These are phyloP conservation scores for Mycena polygramma DNA, from an alignment of 768 basidiomycete species.

Conservation along the genomic window DNA sequence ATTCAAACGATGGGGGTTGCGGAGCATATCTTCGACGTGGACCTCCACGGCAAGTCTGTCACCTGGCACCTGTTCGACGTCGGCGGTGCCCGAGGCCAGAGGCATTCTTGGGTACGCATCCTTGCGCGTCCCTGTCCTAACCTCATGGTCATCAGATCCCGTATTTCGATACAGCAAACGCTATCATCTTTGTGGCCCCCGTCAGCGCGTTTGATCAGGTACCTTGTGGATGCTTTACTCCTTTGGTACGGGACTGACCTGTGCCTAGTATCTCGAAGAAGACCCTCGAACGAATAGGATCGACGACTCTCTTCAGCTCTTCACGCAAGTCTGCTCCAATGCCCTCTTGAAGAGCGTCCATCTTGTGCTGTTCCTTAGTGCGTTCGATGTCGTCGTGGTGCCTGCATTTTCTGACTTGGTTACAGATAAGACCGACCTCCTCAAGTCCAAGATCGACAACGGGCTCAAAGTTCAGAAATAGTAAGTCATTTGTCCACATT, in stretches of 20 bases:
- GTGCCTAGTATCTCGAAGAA: slow-evolving; percentile 84
- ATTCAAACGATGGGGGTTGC: slow-evolving; percentile 92
- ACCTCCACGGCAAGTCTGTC: slow-evolving; percentile 81
- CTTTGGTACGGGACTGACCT: slow-evolving; percentile 25
- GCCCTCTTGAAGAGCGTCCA: slow-evolving; percentile 79
- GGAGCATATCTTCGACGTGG: slow-evolving; percentile 87
- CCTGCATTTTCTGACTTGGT: slow-evolving; percentile 24
- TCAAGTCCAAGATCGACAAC: slow-evolving; percentile 76
- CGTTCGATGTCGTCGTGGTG: slow-evolving; percentile 40
- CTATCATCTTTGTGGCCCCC: slow-evolving; percentile 85
- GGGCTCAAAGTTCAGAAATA: slow-evolving; percentile 85
- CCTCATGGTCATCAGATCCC: slow-evolving; percentile 50
- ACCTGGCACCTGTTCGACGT: slow-evolving; percentile 83
- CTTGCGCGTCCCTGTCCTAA: slow-evolving; percentile 13
- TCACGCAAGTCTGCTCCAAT: slow-evolving; percentile 89
- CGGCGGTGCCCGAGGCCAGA: slow-evolving; percentile 78
- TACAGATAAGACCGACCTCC: slow-evolving; percentile 83
- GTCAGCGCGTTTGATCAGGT: slow-evolving; percentile 87
- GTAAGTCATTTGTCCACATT: slow-evolving; percentile 55
- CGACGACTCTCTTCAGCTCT: slow-evolving; percentile 90
- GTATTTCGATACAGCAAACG: slow-evolving; percentile 81
- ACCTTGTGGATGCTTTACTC: slow-evolving; percentile 27
- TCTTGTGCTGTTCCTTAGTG: slow-evolving; percentile 70
- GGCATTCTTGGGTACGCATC: slow-evolving; percentile 75
- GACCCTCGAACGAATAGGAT: slow-evolving; percentile 88